Evolutionary conservation across 2,329 filamentous ascomycete species (phyloP), one percentile per base, ranked within the genome.

Genomic region (Apiospora aurea): DNA sequence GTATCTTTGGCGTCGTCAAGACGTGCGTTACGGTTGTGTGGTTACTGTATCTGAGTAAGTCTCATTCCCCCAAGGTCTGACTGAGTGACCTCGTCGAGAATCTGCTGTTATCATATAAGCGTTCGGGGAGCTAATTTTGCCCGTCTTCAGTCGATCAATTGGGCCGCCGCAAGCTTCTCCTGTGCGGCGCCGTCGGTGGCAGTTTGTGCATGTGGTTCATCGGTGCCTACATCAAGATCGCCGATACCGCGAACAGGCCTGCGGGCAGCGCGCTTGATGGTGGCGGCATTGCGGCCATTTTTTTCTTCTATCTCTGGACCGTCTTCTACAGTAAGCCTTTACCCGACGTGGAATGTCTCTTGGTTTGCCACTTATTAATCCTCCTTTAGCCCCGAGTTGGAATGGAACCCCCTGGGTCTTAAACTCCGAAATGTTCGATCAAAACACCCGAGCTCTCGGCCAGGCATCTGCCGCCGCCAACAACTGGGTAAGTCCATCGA

Each of bases 281-380:
- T 1, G 81, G 77, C 29, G 90, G 90, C 18, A 88, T 90, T 71
- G 88, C 88, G 0, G 90, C 90, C 46, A 86, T 92, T 72, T 90
- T 91, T 80, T 93, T 94, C 85, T 93, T 94, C 83, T 94, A 93
- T 77, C 85, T 94, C 0, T 94, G 90, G 89, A 93, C 92, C 0
- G 89, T 87, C 0, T 91, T 91, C 80, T 95, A 94, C 82, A 93
- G 67, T 69, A 14, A 69, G 67, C 10, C 24, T 5, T 14, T 0
- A 8, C 34, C 18, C 61, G 11, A 14, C n/a, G 4, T 14, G 41
- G 10, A 11, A n/a, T 18, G 49, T 11, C 26, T 4, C 21, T n/a
- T 13, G 3, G 24, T 26, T 7, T 18, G n/a, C 2, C 1, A 13
- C n/a, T 43, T 43, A 47, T 24, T 68, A n/a, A 68, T 24, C 34